Evolutionary conservation across 2,329 filamentous ascomycete genomes (phyloP).

Genomic region (Fulvia fulva): DNA sequence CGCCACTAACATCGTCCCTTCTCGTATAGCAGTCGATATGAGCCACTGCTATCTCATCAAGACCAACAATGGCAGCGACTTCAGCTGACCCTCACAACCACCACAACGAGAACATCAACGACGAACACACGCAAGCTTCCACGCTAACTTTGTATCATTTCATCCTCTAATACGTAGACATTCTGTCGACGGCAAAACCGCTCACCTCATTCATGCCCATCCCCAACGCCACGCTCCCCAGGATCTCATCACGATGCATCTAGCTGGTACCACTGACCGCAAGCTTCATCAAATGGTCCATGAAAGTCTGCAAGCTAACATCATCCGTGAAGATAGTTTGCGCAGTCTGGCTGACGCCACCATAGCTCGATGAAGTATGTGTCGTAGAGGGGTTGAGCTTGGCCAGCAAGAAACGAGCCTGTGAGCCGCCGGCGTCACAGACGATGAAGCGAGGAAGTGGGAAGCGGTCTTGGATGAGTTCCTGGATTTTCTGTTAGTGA

Average conservation of each 20-base stretch:
- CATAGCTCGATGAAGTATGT: conserved; percentile 88
- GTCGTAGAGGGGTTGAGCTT: conserved; percentile 98
- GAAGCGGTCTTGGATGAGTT: conserved; percentile 95
- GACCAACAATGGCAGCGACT: no score
- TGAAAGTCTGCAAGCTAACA: conserved; percentile 95
- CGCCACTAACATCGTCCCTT: no score
- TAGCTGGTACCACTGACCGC: conserved; percentile 38
- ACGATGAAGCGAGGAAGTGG: conserved; percentile 98
- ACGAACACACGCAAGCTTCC: background rate
- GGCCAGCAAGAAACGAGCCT: conserved; percentile 91
- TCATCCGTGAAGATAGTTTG: conserved; percentile 99
- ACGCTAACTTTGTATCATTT: background rate
- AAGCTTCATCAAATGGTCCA: conserved; percentile 98
- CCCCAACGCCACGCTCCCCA: conserved; percentile 1
- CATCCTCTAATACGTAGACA: no score
- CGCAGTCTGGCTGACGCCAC: conserved; percentile 80
- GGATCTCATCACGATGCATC: background rate
- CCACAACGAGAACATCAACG: background rate
- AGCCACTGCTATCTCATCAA: no score
- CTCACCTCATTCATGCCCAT: no score
- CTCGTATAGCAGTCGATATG: no score
- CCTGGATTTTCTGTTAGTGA: conserved; percentile 50
- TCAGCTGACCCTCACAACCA: background rate
- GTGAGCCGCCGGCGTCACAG: conserved; percentile 95
- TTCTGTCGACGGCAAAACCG: no score